Conservation (phyloP, 345 rosid genomes). For the Aquilaria sinensis region DNA sequence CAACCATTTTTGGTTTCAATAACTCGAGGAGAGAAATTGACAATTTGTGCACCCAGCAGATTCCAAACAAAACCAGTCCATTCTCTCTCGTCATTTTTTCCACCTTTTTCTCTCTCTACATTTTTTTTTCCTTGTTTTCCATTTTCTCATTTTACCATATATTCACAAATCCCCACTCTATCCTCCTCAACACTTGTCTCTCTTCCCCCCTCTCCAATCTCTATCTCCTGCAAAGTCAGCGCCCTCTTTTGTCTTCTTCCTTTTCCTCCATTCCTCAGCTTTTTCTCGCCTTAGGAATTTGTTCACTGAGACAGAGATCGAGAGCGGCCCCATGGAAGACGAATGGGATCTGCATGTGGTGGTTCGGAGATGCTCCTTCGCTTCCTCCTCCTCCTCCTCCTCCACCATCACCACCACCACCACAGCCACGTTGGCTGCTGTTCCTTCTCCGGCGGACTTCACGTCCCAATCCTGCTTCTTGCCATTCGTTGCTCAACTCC, state of each 20-base stretch:
- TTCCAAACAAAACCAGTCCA: constrained; percentile 15
- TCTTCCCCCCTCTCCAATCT: constrained; percentile 10
- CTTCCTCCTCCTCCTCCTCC: constrained; percentile 23
- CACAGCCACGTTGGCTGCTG: constrained; percentile 10
- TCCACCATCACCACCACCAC: constrained; percentile 20
- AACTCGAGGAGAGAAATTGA: constrained; percentile 14
- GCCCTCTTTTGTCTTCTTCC: constrained; percentile 48
- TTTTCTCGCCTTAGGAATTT: constrained; percentile 11
- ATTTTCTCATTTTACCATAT: constrained; percentile 2
- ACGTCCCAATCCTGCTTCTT: constrained; percentile 18
- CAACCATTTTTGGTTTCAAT: constrained; percentile 32
- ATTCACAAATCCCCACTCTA: constrained; percentile 22
- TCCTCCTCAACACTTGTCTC: constrained; percentile 5
- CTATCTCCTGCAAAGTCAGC: constrained; percentile 63
- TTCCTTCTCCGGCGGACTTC: constrained; percentile 19
- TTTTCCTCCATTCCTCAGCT: constrained; percentile 21
- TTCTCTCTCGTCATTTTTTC: constrained; percentile 16
- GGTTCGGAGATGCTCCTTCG: constrained; percentile 62
- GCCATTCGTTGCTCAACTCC: not conserved
- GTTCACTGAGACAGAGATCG: not conserved
- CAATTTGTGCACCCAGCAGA: constrained; percentile 54
- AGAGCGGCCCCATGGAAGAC: constrained; percentile 41
- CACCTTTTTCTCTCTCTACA: constrained; percentile 3
- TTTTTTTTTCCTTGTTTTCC: constrained; percentile 1
- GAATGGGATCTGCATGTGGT: constrained; percentile 99